A percentile compares a stretch with the other conserved stretches of the same genome.
Conservation (phyloP, 2,329 filamentous ascomycete genomes). For the Coniella lustricola region DNA sequence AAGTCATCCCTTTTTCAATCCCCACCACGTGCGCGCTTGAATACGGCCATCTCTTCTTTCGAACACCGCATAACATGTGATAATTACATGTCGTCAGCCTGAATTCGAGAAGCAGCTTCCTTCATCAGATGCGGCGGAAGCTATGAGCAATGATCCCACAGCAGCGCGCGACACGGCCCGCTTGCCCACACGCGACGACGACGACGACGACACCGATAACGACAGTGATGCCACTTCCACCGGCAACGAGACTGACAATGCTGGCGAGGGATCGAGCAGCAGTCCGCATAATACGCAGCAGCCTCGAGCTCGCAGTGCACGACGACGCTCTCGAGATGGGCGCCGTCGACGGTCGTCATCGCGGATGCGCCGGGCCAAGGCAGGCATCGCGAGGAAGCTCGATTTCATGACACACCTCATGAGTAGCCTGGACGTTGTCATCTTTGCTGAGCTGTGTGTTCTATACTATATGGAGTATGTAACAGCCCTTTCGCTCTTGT, state of each 20-base stretch:
- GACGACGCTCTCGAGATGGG: constrained; percentile 3
- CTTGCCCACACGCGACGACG: constrained; percentile 17
- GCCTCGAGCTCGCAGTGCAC: neutral
- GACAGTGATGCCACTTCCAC: constrained; percentile 3
- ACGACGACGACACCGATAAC: constrained; percentile 4
- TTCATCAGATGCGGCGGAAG: constrained; percentile 32
- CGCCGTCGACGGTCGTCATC: constrained; percentile 14
- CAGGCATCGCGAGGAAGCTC: constrained; percentile 46
- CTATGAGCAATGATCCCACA: constrained; percentile 38
- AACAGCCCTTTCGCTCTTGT: neutral
- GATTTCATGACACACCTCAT: constrained; percentile 55
- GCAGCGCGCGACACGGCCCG: constrained; percentile 34
- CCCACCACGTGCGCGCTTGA: neutral
- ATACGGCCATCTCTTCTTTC: neutral
- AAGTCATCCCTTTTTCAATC: neutral
- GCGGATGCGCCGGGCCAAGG: constrained; percentile 20
- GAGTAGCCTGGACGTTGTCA: constrained; percentile 53
- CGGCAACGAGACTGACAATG: neutral
- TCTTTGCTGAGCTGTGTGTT: constrained; percentile 57
- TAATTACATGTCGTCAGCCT: constrained; percentile 4
- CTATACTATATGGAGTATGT: constrained; percentile 66
- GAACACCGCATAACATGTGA: constrained; percentile 12
- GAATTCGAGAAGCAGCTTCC: constrained; percentile 17
- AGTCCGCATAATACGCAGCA: neutral
- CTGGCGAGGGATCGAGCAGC: constrained; percentile 8